Evolutionary conservation across 1,284 basidiomycete genomes (phyloP), one percentile per base, ranked within the genome.

Genomic region (Phlebopus sp.): DNA sequence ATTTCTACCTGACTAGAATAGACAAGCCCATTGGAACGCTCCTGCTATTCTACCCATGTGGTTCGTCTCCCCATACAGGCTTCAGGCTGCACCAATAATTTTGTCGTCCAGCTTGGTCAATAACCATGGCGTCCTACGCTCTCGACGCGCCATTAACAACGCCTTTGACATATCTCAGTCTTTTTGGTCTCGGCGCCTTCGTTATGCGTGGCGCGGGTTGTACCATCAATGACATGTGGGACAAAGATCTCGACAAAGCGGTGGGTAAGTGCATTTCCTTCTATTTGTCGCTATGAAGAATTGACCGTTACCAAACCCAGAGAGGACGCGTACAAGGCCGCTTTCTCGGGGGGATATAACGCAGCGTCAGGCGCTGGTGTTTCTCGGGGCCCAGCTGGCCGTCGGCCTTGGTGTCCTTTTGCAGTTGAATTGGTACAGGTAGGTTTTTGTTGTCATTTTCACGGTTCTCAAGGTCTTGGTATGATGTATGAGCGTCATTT

Each of bases 181-280:
- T 99, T 0, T 99, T 99, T 61, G 95, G 90, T 1, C 69, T 88
- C 3, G 97, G 97, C 0, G 93, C 97, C 0, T 61, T 97, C 37
- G 79, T 99, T 47, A 99, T 99, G 97, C 85, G 97, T 15, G 94
- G 97, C 6, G 97, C 97, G 5, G 97, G 97, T 5, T 99, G 97
- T 66, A 98, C 93, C 0, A 97, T 99, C 61, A 99, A 99, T 65
- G 97, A 99, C 65, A 88, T 99, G 84, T 99, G 97, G 95, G 97
- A 99, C 66, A 77, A 78, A 54, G 82, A 91, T 57, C 79, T 97
- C 49, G 97, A 99, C 72, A 85, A 83, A 60, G 83, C 86, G 47
- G 97, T 99, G 42, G 92, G 93, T 94, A 63, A 63, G 91, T 67
- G 9, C 41, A 17, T n/a, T 25, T 31, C 21, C 3, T 19, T 38